A percentile compares a stretch with the other conserved stretches of the same genome.
phyloP scores from a whole-genome alignment of 108 stramenopile genomes.

The Nannochloropsis salina region DNA sequence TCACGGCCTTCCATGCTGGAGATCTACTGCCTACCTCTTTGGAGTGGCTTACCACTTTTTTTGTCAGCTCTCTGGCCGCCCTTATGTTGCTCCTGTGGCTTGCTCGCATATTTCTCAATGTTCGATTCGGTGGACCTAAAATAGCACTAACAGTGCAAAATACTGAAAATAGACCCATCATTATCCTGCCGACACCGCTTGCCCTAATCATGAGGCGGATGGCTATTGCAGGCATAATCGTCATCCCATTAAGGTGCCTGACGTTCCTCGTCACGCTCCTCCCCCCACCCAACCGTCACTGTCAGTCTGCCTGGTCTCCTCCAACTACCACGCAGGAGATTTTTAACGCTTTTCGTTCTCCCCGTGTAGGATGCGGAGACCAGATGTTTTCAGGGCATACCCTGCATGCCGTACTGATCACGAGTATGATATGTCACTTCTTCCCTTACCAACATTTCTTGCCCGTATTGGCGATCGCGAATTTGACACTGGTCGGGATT shows the following conservation, averaged over 20 bases:
- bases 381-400: neutral
- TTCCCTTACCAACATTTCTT: neutral
- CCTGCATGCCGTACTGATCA: neutral
- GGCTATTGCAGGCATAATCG: neutral
- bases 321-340: neutral
- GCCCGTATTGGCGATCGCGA: neutral
- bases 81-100: slow-evolving; percentile 4
- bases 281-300: neutral
- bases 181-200: neutral
- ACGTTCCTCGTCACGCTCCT: neutral
- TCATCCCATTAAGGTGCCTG: neutral
- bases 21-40: neutral
- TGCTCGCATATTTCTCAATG: neutral
- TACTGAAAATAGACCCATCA: neutral
- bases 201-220: neutral
- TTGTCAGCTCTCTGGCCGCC: neutral
- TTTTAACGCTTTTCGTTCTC: neutral
- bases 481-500: neutral
- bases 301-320: neutral
- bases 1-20: neutral
- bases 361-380: neutral
- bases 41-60: neutral
- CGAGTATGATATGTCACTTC: neutral
- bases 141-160: neutral
- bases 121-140: neutral